phyloP scores from a whole-genome alignment of 768 basidiomycete genomes.

The Boletus sensibilis region DNA sequence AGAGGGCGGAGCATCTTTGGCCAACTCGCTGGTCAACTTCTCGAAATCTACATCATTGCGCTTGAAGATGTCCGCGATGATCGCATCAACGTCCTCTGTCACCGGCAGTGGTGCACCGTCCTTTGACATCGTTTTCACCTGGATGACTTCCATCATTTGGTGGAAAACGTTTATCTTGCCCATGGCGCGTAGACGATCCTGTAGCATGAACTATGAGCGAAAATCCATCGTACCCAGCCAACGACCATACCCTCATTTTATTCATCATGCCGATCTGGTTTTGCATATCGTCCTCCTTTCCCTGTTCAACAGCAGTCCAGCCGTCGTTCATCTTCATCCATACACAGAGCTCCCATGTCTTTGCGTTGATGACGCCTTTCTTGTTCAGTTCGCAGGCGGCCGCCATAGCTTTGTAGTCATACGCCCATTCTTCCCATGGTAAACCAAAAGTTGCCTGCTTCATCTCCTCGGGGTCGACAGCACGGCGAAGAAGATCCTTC shows the following conservation, averaged over 20 bases:
- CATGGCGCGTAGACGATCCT: conserved; percentile 32
- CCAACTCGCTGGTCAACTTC: conserved; percentile 26
- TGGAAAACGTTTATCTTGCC: conserved; percentile 30
- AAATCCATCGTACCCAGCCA: not conserved
- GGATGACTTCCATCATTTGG: conserved; percentile 35
- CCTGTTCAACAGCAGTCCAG: conserved; percentile 32
- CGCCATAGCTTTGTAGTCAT: conserved; percentile 32
- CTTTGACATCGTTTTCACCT: conserved; percentile 29
- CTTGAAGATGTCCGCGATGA: conserved; percentile 33
- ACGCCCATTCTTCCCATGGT: conserved; percentile 35
- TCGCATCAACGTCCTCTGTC: conserved; percentile 31
- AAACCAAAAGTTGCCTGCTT: conserved; percentile 25
- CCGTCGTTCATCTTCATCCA: conserved; percentile 33
- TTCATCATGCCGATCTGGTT: conserved; percentile 31
- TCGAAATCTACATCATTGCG: conserved; percentile 33
- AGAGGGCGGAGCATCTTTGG: conserved; percentile 16
- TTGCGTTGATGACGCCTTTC: conserved; percentile 18
- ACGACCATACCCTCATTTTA: conserved; percentile 24
- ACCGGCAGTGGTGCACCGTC: conserved; percentile 24
- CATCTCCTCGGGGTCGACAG: conserved; percentile 30
- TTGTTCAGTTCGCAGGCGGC: conserved; percentile 23
- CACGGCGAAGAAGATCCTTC: conserved; percentile 29
- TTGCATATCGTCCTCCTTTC: conserved; percentile 20
- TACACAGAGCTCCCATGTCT: conserved; percentile 32
- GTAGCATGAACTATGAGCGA: not conserved